Base-by-base conservation (phyloP, 805 yeast genomes). In the Lipomyces sp. region DNA sequence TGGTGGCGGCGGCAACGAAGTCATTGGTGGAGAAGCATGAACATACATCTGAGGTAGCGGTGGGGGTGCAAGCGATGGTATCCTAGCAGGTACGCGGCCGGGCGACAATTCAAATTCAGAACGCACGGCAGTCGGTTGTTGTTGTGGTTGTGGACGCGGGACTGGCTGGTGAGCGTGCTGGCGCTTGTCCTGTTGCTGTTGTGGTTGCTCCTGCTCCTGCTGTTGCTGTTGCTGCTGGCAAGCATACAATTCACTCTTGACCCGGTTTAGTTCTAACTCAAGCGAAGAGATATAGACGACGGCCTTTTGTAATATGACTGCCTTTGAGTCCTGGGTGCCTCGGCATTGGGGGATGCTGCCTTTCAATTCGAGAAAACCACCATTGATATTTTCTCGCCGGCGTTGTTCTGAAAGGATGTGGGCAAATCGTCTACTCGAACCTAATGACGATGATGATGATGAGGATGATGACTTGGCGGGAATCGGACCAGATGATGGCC, bases 371-470 rank as follows among this genome's bases (percentile, higher is more conserved):
- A 79, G 77, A 67, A 82, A 82, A 18, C 84, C 84, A 59, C 82
- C 84, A 50, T 81, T 81, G 60, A 82, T 82, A 65, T 79, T 77
- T 62, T 81, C 83, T 39, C 84, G 75, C 54, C 84, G 76, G 53
- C 84, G 73, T 71, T 82, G 84, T 66, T 82, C 84, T 3, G 83
- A 80, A 53, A 80, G 75, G 57, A 81, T 81, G 69, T 82, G 84
- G 10, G 83, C 77, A 66, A 80, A 80, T 50, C 78, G 67, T 24
- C 79, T 65, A 54, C 53, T 63, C 13, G 70, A 66, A 18, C 63
- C 63, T 3, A 24, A 24, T 24, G 24, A 24, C 1, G 24, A 24
- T 24, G 24, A 24, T 24, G 24, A 24, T 24, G 24, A 24, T 24
- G n/a, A n/a, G n/a, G n/a, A n/a, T n/a, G 60, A 53, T 3, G 55